These are phyloP conservation scores for Coemansia sp. DNA, from an alignment of 192 early-diverging fungal species.

Conservation along the genomic window DNA sequence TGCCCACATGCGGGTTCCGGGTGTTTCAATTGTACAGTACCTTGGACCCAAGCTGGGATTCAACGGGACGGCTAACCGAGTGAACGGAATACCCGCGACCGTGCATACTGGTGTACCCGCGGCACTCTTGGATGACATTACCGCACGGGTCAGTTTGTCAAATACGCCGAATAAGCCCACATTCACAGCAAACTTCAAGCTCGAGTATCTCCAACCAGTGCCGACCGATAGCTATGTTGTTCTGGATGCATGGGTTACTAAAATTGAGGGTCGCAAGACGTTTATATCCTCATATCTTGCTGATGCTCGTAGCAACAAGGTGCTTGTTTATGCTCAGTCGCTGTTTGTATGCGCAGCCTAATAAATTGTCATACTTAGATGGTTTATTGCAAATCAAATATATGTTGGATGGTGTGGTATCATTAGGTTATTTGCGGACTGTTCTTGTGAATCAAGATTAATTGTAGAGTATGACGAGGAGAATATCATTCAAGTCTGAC, in stretches of 20 bases:
- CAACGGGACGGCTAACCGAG: neutral
- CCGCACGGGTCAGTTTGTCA: conserved; percentile 30
- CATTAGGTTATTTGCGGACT: too few relatives aligned
- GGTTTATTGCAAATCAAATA: neutral
- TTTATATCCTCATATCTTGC: conserved; percentile 26
- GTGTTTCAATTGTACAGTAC: conserved; percentile 35
- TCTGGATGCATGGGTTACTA: conserved; percentile 42
- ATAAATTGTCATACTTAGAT: neutral
- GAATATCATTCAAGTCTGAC: too few relatives aligned
- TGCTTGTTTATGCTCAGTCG: conserved; percentile 25
- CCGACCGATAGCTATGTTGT: conserved; percentile 26
- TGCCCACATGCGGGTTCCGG: conserved; percentile 12
- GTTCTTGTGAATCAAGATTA: too few relatives aligned
- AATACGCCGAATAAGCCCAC: conserved; percentile 24
- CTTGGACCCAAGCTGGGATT: conserved; percentile 27
- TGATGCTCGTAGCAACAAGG: conserved; percentile 26
- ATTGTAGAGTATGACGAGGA: too few relatives aligned
- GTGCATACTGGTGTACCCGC: conserved; percentile 32
- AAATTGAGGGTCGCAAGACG: conserved; percentile 37
- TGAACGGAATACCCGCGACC: neutral
- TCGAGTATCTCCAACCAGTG: conserved; percentile 27
- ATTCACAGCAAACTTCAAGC: conserved; percentile 48
- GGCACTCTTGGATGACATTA: conserved; percentile 39
- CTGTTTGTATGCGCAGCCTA: conserved; percentile 33
- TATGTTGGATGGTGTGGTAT: too few relatives aligned